Evolutionary conservation across 768 basidiomycete species (phyloP).

Genomic region (Rhodotorula babjevae): DNA sequence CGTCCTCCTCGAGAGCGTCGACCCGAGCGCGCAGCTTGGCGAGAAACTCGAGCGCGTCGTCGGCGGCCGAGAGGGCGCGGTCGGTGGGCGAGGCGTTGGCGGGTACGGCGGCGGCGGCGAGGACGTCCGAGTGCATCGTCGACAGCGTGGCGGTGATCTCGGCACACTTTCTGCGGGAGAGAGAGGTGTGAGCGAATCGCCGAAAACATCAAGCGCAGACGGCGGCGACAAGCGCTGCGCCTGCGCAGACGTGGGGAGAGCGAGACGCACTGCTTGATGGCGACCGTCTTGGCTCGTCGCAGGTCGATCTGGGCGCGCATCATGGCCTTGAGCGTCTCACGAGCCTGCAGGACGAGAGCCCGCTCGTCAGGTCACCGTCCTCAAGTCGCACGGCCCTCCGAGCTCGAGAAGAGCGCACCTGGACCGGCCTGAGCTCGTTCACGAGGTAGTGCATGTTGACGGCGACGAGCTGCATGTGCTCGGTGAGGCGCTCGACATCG

Average conservation of each 20-base stretch:
- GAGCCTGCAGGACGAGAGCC: conserved; percentile 54
- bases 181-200: not conserved
- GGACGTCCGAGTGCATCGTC: not conserved
- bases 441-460: conserved; percentile 86
- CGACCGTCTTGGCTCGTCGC: conserved; percentile 64
- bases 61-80: not conserved
- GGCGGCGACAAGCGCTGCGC: too few relatives aligned
- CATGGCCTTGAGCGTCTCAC: conserved; percentile 74
- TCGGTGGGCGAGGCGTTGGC: not conserved
- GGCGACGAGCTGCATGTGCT: conserved; percentile 73
- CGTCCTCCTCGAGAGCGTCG: not conserved
- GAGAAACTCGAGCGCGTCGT: not conserved
- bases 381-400: too few relatives aligned
- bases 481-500: conserved; percentile 45
- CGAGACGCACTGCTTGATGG: conserved; percentile 61
- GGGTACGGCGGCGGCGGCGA: not conserved
- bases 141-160: not conserved
- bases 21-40: not conserved
- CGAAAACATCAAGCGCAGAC: not conserved
- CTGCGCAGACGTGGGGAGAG: not conserved
- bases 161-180: not conserved
- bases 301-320: conserved; percentile 73
- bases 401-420: conserved; percentile 54
- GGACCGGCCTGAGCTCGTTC: conserved; percentile 82
- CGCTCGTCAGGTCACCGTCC: not conserved